Evolutionary conservation across 495 filamentous ascomycete species (phyloP), one percentile per base, ranked within the genome.

Genomic region (Hypoxylon lenormandii): DNA sequence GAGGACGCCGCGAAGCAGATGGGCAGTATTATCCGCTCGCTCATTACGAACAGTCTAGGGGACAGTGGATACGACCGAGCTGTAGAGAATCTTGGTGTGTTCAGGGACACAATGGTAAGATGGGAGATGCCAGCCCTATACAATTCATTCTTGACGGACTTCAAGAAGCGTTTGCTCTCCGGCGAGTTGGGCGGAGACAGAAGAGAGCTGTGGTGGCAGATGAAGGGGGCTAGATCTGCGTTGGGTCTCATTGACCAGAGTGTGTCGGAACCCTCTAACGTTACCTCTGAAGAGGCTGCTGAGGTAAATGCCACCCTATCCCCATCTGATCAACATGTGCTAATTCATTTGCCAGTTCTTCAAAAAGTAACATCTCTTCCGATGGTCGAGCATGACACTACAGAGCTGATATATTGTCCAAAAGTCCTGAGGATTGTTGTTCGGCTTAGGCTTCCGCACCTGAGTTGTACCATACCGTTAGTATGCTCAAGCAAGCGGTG

Each of bases 161-260:
- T 99, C 48, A 98, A 97, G 80, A 79, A 81, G 58, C 89, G 89
- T 47, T 69, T 98, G 1, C 69, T 93, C 26, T 80, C 78, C 0
- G 91, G 88, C 12, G 85, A 92, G 71, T 76, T 97, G n/a, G 88
- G 88, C 55, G 95, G 93, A 0, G 89, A 96, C 73, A 84, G 94
- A 33, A 84, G 82, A 63, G 93, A 95, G 74, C 85, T 97, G 79
- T 97, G 92, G 92, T 91, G 84, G 81, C 78, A 87, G 61, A 78
- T 97, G 33, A 79, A 90, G 70, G 84, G 81, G 48, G 85, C 81
- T 12, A 87, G 80, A 72, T 85, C 81, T 13, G 86, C 81, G 74
- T 72, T 98, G 40, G 91, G 93, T 0, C 79, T 97, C 69, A 88
- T 98, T 72, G 89, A 90, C 48, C 81, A 84, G 64, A 80, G 75